phyloP scores from a whole-genome alignment of 2,329 filamentous ascomycete genomes.

The Pseudohalonectria lignicola region DNA sequence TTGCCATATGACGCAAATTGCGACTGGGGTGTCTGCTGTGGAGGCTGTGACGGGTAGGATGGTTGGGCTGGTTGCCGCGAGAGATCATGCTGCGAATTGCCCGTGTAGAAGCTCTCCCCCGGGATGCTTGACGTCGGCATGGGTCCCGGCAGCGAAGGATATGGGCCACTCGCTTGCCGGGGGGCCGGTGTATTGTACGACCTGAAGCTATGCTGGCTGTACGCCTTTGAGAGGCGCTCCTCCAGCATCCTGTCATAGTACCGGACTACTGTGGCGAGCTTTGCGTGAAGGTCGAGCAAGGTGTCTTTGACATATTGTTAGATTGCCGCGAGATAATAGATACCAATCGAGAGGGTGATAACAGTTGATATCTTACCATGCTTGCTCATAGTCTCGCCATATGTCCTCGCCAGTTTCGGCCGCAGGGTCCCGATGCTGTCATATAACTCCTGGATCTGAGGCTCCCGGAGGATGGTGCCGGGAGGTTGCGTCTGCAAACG shows the following conservation, averaged over 20 bases:
- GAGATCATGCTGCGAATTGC: conserved; percentile 41
- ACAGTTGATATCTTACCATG: conserved; percentile 52
- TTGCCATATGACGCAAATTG: conserved; percentile 33
- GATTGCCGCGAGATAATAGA: too few relatives aligned
- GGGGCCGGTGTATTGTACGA: conserved; percentile 48
- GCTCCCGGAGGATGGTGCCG: conserved; percentile 90
- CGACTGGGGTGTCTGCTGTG: conserved; percentile 25
- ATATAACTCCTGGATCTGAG: conserved; percentile 95
- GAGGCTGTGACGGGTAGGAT: conserved; percentile 36
- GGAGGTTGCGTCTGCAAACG: conserved; percentile 89
- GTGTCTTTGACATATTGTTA: conserved; percentile 48
- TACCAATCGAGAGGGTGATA: background rate
- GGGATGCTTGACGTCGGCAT: conserved; percentile 24
- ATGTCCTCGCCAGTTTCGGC: conserved; percentile 88
- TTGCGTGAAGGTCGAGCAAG: conserved; percentile 84
- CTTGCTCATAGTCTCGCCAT: conserved; percentile 99
- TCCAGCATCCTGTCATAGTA: conserved; percentile 99
- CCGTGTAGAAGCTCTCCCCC: conserved; percentile 75
- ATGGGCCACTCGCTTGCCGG: conserved; percentile 48
- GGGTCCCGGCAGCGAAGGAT: conserved; percentile 54
- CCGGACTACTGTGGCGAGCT: conserved; percentile 87
- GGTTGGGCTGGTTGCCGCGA: conserved; percentile 36
- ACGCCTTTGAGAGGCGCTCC: conserved; percentile 85
- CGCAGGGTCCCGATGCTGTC: conserved; percentile 90
- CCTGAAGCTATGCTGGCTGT: conserved; percentile 66